These are phyloP conservation scores for Pythium apleroticum DNA, from an alignment of 352 stramenopile species.

Conservation along the genomic window DNA sequence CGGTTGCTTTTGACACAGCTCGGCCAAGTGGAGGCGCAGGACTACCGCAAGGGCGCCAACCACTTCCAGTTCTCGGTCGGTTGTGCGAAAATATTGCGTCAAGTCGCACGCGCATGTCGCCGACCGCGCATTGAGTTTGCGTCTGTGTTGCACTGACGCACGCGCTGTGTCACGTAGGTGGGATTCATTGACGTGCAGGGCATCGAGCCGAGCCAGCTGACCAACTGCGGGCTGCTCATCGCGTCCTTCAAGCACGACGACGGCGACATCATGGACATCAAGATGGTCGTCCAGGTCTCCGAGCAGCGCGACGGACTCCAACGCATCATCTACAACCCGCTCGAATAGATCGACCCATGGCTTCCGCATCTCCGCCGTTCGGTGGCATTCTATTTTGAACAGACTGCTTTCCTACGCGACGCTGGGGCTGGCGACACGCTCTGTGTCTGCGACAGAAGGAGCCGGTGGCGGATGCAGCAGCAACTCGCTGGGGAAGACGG, in stretches of 20 bases:
- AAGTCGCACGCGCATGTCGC: background rate
- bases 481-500: constrained; percentile 23
- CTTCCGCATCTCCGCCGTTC: background rate
- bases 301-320: constrained; percentile 69
- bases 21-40: constrained; percentile 54
- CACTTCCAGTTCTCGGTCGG: constrained; percentile 86
- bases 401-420: background rate
- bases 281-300: constrained; percentile 89
- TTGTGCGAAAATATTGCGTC: background rate
- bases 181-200: constrained; percentile 64
- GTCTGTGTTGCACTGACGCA: constrained; percentile 9
- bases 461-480: background rate
- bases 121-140: background rate
- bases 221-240: constrained; percentile 87
- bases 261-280: constrained; percentile 81
- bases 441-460: background rate
- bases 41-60: constrained; percentile 71
- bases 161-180: constrained; percentile 30
- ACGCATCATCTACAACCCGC: constrained; percentile 86
- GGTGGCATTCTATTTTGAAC: background rate
- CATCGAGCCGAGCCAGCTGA: constrained; percentile 82
- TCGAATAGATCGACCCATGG: constrained; percentile 83
- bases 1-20: constrained; percentile 50
- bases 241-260: constrained; percentile 74
- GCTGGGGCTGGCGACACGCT: constrained; percentile 1